These are phyloP conservation scores for Dictyostelium discoideum DNA, from an alignment of 78 protist species.

Conservation along the genomic window DNA sequence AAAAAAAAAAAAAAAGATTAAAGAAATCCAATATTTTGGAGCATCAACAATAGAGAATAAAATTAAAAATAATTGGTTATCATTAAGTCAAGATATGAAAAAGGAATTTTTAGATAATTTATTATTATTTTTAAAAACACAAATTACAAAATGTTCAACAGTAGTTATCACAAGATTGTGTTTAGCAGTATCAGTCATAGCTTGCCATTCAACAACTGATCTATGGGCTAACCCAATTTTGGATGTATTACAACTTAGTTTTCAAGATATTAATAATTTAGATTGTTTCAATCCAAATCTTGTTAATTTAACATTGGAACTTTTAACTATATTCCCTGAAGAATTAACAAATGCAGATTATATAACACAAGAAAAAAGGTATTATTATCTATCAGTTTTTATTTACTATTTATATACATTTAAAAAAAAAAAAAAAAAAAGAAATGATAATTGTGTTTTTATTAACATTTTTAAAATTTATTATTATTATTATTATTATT, in stretches of 20 bases:
- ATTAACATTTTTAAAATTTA: not conserved
- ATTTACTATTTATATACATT: not conserved
- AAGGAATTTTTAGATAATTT: conserved; percentile 13
- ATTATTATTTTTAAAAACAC: not conserved
- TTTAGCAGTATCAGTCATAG: conserved; percentile 45
- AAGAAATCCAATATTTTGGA: conserved; percentile 72
- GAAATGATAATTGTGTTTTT: no score
- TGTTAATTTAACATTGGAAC: conserved; percentile 13
- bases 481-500: not conserved
- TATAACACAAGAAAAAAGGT: conserved; percentile 54
- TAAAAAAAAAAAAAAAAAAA: no score
- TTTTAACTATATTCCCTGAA: conserved; percentile 34
- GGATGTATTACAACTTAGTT: conserved; percentile 28
- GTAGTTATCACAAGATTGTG: conserved; percentile 34
- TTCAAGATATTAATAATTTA: conserved; percentile 17
- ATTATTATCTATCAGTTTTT: not conserved
- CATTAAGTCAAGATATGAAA: not conserved
- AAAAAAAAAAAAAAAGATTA: not conserved
- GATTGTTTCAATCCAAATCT: not conserved
- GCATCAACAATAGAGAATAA: conserved; percentile 70
- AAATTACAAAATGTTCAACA: not conserved
- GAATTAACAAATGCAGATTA: conserved; percentile 39
- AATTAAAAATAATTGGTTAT: conserved; percentile 36
- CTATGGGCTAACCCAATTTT: conserved; percentile 26
- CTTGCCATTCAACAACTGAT: conserved; percentile 47